Evolutionary conservation across 129 eudicot genomes (phyloP), one percentile per base, ranked within the genome.

Genomic region (Chrysanthemum makinoi): DNA sequence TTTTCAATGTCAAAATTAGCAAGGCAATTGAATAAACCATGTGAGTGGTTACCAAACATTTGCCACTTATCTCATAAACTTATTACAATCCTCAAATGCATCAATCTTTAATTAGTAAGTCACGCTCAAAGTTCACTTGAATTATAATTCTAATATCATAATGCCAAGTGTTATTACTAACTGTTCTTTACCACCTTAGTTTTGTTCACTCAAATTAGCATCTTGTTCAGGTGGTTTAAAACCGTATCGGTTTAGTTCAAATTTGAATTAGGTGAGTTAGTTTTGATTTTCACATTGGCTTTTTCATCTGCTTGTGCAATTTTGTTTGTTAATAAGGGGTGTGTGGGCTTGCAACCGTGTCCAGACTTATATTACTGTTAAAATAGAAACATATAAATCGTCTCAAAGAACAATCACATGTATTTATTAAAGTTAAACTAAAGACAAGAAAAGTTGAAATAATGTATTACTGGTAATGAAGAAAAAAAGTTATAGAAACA

Each of bases 121-220:
- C 20, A 22, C 69, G 8, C 14, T 70, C 66, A n/a, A 6, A 62
- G n/a, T 51, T 43, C 47, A 62, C 63, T 70, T 46, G 39, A 57
- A 77, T 3, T 12, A 17, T 9, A 20, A 1, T 17, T 57, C 15
- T 3, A 65, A 64, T 22, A 0, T 22, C n/a, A n/a, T n/a, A n/a
- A n/a, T n/a, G n/a, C n/a, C 24, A 22, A 70, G 72, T 16, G 50
- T 77, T 43, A 62, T 60, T 52, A 17, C 18, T 46, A 70, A 50
- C 39, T 77, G 81, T 70, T 63, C 52, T 5, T 70, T 77, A 51
- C 71, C 63, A 43, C 81, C 76, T 44, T 66, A 70, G 11, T 63
- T 70, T 44, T 19, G 22, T 49, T 3, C 77, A 63, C 70, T 19
- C 4, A 71, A 71, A 11, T 70, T 55, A 2, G 52, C 77, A 44